Percentiles rank a stretch among this genome's conserved stretches.
These are phyloP conservation scores for Acacia concinna DNA, from an alignment of 331 rosid genomes.

Conservation along the genomic window DNA sequence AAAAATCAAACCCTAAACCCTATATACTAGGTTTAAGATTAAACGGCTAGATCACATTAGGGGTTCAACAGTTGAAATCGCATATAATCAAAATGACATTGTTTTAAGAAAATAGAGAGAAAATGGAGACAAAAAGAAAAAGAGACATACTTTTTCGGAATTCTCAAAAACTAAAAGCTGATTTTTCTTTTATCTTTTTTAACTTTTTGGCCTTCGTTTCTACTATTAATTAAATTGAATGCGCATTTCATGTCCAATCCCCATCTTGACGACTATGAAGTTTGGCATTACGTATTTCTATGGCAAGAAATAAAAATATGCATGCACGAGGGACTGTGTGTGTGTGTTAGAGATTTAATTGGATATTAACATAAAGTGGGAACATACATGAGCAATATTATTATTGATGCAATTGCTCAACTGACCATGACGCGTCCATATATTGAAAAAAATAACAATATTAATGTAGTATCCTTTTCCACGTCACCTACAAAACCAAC, in stretches of 20 bases:
- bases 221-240: too few relatives aligned
- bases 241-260: background rate
- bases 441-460: background rate
- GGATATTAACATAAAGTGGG: background rate
- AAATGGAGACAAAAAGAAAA: too few relatives aligned
- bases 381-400: background rate
- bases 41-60: too few relatives aligned
- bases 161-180: too few relatives aligned
- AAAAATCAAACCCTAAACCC: too few relatives aligned
- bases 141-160: too few relatives aligned
- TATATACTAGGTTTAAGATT: too few relatives aligned
- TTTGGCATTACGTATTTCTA: background rate
- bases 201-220: background rate
- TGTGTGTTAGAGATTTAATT: background rate
- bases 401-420: background rate
- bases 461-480: background rate
- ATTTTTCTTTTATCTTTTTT: too few relatives aligned
- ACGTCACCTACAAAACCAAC: background rate
- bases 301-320: background rate
- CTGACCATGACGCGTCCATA: background rate
- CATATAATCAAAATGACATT: too few relatives aligned
- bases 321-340: background rate
- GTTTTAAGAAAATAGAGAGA: too few relatives aligned
- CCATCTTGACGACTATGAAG: background rate
- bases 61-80: too few relatives aligned